A percentile compares a stretch with the other conserved stretches of the same genome.
Conservation (phyloP, 202 grass and related monocot species). For the Saccharum hybrid region DNA sequence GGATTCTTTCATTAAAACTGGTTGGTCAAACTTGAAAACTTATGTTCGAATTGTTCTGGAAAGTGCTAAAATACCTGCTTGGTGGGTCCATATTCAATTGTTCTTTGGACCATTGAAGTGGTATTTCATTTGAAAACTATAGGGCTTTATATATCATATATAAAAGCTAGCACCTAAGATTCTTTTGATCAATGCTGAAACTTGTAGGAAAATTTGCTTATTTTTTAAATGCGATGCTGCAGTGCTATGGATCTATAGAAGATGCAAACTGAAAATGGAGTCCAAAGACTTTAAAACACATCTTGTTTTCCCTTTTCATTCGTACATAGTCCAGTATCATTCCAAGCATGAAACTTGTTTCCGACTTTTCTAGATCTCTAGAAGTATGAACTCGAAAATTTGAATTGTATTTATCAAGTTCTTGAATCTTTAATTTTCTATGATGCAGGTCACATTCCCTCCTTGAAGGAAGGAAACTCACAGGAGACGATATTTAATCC, state of each 20-base stretch:
- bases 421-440: conserved; percentile 22
- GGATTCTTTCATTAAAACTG: conserved; percentile 98
- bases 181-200: neutral
- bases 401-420: conserved; percentile 18
- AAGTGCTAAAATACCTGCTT: neutral
- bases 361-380: neutral
- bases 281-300: neutral
- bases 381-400: neutral
- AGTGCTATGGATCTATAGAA: conserved; percentile 6
- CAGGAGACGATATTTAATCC: conserved; percentile 96
- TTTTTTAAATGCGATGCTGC: neutral
- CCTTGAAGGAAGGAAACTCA: conserved; percentile 91
- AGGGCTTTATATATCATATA: conserved; percentile 6
- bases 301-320: conserved; percentile 14
- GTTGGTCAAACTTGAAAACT: conserved; percentile 40
- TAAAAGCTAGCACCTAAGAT: neutral
- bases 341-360: conserved; percentile 6
- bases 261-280: neutral
- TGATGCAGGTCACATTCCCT: conserved; percentile 75
- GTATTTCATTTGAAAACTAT: neutral
- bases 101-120: conserved; percentile 13
- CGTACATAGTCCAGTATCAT: neutral
- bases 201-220: neutral
- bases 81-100: conserved; percentile 19
- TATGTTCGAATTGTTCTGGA: neutral